Conservation (phyloP, 2,329 filamentous ascomycete species). For the Pyrenophora seminiperda region DNA sequence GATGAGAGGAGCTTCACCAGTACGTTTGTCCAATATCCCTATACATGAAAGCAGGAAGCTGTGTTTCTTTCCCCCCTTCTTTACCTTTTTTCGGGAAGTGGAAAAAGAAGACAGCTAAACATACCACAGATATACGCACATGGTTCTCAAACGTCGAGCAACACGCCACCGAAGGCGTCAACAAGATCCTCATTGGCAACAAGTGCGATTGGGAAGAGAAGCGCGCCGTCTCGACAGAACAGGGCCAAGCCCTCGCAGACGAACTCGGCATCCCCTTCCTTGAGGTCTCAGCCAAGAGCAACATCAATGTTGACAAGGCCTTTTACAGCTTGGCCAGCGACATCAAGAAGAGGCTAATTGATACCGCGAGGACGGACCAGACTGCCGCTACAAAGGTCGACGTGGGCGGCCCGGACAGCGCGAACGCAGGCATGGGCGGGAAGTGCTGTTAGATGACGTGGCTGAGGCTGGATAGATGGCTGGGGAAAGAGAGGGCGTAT, state of each 20-base stretch:
- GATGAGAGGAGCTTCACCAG: constrained; percentile 95
- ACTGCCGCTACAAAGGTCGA: constrained; percentile 38
- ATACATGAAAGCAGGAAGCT: neutral
- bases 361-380: constrained; percentile 77
- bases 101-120: constrained; percentile 25
- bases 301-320: constrained; percentile 99
- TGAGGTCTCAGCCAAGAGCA: constrained; percentile 97
- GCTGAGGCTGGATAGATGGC: too few relatives aligned
- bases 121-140: constrained; percentile 82
- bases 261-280: constrained; percentile 98
- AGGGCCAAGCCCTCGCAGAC: constrained; percentile 89
- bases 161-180: constrained; percentile 97
- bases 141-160: constrained; percentile 99
- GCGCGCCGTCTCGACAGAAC: constrained; percentile 88
- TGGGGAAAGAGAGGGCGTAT: neutral
- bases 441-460: constrained; percentile 45
- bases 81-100: neutral
- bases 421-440: constrained; percentile 41
- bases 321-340: constrained; percentile 94
- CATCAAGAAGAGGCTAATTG: constrained; percentile 98
- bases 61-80: too few relatives aligned
- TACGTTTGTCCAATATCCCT: constrained; percentile 54
- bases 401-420: constrained; percentile 36
- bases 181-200: constrained; percentile 99
- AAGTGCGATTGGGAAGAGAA: constrained; percentile 99